Conservation (phyloP, 2,329 filamentous ascomycete genomes). For the Colletotrichum trifolii region DNA sequence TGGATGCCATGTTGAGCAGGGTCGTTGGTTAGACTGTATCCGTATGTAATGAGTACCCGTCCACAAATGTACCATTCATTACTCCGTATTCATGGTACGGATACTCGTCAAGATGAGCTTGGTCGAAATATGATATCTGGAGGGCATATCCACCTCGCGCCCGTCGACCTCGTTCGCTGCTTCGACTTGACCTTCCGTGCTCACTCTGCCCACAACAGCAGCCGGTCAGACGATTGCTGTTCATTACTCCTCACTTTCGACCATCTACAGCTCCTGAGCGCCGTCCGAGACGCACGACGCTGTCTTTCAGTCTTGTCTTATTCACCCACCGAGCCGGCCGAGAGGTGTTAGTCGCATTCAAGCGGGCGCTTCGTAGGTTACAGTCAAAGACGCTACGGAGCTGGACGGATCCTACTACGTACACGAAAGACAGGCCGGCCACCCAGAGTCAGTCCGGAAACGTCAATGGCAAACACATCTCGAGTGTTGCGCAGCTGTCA, state of each 20-base stretch:
- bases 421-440: not conserved
- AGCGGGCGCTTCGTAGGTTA: conserved; percentile 10
- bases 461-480: not conserved
- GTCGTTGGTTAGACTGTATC: not conserved
- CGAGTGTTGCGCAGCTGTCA: not conserved
- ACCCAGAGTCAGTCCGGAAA: conserved; percentile 3
- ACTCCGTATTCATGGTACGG: no score
- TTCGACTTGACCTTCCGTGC: no score
- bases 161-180: no score
- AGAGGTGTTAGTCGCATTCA: conserved; percentile 3
- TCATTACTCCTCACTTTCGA: no score
- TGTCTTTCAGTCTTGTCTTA: not conserved
- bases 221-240: no score
- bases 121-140: conserved; percentile 20
- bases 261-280: not conserved
- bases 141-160: conserved; percentile 14
- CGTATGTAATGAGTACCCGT: not conserved
- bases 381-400: conserved; percentile 10
- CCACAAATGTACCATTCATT: not conserved
- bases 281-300: conserved; percentile 10
- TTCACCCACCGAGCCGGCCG: conserved; percentile 9
- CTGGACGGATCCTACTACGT: conserved; percentile 9
- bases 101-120: not conserved
- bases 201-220: no score
- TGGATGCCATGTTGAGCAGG: conserved; percentile 25